These are phyloP conservation scores for Diplodia intermedia DNA, from an alignment of 2,329 filamentous ascomycete species.

Conservation along the genomic window DNA sequence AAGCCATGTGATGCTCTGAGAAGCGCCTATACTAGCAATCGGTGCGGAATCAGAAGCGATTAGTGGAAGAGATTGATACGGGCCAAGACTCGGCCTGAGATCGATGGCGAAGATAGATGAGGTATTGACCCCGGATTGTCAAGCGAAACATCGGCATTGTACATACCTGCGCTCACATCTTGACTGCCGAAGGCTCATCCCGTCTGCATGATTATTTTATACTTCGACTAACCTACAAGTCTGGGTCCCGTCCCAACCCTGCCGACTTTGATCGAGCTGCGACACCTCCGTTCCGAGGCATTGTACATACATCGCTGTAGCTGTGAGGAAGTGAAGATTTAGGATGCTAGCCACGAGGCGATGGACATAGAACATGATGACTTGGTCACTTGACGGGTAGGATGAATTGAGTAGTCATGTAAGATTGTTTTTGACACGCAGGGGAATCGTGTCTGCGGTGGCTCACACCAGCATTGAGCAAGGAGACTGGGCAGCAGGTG, in stretches of 20 bases:
- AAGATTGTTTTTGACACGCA: neutral
- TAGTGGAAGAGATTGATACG: neutral
- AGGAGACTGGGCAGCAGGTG: neutral
- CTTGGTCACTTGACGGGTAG: neutral
- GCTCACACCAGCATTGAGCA: too few relatives aligned
- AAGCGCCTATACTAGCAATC: neutral
- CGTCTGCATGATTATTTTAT: neutral
- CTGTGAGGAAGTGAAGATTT: neutral
- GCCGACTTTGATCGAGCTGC: neutral
- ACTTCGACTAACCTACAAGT: neutral
- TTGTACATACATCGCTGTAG: neutral
- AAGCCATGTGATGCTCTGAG: neutral
- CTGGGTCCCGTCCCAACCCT: neutral
- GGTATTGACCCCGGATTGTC: constrained; percentile 2
- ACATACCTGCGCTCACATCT: neutral
- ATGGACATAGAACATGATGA: neutral
- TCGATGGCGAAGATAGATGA: constrained; percentile 9
- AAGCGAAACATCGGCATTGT: neutral
- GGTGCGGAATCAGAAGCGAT: neutral
- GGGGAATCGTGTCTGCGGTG: neutral
- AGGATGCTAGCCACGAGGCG: neutral
- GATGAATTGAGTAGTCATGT: neutral
- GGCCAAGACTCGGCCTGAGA: neutral
- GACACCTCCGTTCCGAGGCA: neutral
- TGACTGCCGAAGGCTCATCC: constrained; percentile 1